Evolutionary conservation across 768 basidiomycete species (phyloP).

Genomic region (Neoboletus magnificus): DNA sequence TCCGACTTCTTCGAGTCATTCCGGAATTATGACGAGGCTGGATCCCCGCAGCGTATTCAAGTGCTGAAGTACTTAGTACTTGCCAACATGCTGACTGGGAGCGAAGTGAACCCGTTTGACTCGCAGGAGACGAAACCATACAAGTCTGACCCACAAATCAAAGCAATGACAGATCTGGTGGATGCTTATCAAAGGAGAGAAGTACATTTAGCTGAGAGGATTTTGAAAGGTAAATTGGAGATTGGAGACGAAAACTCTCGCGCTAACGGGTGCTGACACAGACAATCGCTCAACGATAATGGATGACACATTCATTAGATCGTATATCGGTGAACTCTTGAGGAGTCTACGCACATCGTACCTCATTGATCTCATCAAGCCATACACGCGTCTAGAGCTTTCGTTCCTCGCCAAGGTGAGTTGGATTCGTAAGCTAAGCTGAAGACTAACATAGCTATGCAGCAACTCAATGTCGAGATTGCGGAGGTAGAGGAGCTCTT

Average conservation of each 20-base stretch:
- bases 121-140: constrained; percentile 99
- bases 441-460: constrained; percentile 2
- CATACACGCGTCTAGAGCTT: constrained; percentile 92
- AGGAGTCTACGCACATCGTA: constrained; percentile 94
- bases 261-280: constrained; percentile 28
- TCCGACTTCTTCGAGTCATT: constrained; percentile 99
- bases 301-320: constrained; percentile 90
- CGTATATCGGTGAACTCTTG: constrained; percentile 95
- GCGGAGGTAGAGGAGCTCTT: constrained; percentile 93
- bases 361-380: constrained; percentile 96
- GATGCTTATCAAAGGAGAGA: constrained; percentile 95
- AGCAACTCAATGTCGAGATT: constrained; percentile 96
- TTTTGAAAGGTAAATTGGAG: constrained; percentile 67
- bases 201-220: constrained; percentile 96
- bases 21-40: constrained; percentile 97
- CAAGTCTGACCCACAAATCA: constrained; percentile 94
- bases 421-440: background rate
- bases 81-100: constrained; percentile 97
- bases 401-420: constrained; percentile 87
- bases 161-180: constrained; percentile 96
- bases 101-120: constrained; percentile 98
- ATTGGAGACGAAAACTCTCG: background rate
- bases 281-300: constrained; percentile 95
- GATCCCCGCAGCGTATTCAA: constrained; percentile 94
- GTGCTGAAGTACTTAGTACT: constrained; percentile 97